These are phyloP conservation scores for Paramecium octaurelia DNA, from an alignment of 73 alveolate genomes.

Conservation along the genomic window DNA sequence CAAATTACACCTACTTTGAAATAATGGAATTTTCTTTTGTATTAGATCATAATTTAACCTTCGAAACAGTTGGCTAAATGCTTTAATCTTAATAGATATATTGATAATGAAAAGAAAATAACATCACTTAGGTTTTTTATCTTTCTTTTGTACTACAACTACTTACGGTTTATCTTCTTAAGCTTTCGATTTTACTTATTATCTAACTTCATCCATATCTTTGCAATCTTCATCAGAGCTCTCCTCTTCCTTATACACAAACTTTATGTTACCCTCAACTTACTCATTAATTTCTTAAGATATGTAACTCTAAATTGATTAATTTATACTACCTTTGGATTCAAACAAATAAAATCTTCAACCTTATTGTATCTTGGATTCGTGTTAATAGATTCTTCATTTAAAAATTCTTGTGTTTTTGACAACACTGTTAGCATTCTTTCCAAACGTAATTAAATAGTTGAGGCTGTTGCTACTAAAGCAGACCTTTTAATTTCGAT, in stretches of 20 bases:
- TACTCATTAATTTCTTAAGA: background rate
- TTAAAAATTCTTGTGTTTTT: conserved; percentile 1
- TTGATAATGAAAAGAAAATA: background rate
- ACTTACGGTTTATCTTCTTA: background rate
- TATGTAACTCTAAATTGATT: background rate
- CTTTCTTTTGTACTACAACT: background rate
- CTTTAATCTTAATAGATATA: background rate
- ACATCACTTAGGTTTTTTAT: background rate
- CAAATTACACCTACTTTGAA: no score
- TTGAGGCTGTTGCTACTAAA: background rate
- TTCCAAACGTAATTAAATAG: background rate
- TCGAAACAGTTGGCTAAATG: background rate
- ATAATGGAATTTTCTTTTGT: background rate
- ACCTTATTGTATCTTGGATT: background rate
- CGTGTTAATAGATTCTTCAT: conserved; percentile 8
- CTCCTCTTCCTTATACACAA: background rate
- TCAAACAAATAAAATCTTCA: background rate
- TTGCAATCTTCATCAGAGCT: background rate
- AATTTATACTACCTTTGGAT: background rate
- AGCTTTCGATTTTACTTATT: background rate
- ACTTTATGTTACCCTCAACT: background rate
- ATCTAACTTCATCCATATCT: background rate
- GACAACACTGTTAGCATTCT: conserved; percentile 34
- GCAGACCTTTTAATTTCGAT: background rate
- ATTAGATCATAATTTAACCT: background rate